Base-by-base conservation (phyloP, 768 basidiomycete species). In the Russula earlei region DNA sequence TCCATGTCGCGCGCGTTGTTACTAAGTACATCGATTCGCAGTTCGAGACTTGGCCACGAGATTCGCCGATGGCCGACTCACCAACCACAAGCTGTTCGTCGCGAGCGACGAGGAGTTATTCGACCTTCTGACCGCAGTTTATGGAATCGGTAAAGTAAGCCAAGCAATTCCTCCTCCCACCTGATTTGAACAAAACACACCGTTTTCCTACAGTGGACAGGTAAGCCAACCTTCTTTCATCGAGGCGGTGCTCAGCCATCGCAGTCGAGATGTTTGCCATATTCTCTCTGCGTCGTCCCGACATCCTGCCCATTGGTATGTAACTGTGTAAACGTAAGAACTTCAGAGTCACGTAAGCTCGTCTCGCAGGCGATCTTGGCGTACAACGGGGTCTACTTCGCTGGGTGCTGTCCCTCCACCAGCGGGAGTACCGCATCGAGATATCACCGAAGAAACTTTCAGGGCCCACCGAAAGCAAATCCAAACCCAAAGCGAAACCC, bases 221-320 rank as follows among this genome's bases (percentile, higher is more conserved):
- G 82, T 81, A 67, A 55, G 68, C 63, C 7, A 17, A 12, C 33
- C 27, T 50, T 33, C 44, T 20, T 33, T 56, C 38, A 41, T 19
- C 42, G 37, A 4, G 24, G 4, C n/a, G 12, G 8, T 38, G 29
- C 43, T 47, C 61, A 44, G 42, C 54, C 52, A 40, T 49, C 65
- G 54, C 70, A 78, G 89, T 91, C n/a, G 84, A 92, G 64, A 94
- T 94, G 92, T 94, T 94, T 65, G 78, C 87, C 14, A 89, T 96
- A 42, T 95, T 94, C 69, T 85, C 88, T 2, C 73, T 93, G 31
- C 77, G 90, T 0, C 82, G 91, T 19, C 87, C 87, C 1, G 82
- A 94, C 66, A 85, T 96, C 51, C 74, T 94, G 1, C 81, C 85
- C 12, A 74, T 80, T 29, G 77, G 77, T 74, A 53, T 38, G 70